A percentile compares a stretch with the other conserved stretches of the same genome.
Evolutionary conservation across 2,329 filamentous ascomycete species (phyloP).

Genomic region (Pseudofabraea citricarpa): DNA sequence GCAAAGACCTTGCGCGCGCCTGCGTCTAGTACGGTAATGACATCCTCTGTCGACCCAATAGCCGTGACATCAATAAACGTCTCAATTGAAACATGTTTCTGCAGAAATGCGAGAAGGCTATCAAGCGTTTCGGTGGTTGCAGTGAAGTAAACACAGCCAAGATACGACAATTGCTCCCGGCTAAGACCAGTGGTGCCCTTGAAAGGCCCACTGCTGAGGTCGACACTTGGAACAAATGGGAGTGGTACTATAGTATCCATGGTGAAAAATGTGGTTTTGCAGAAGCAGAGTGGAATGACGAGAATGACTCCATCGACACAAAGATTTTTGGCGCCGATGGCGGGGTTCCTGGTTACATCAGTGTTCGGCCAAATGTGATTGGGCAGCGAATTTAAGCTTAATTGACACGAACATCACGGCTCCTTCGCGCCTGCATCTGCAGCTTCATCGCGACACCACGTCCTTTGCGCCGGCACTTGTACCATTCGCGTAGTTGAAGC

Average conservation of each 20-base stretch:
- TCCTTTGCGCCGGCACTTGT: no score
- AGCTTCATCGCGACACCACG: no score
- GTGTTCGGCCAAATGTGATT: background rate
- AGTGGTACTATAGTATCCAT: constrained; percentile 64
- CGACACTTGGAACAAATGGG: constrained; percentile 57
- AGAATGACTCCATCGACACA: constrained; percentile 6
- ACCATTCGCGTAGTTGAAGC: background rate
- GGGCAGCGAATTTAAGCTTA: background rate
- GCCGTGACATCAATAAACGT: constrained; percentile 74
- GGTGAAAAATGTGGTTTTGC: constrained; percentile 12
- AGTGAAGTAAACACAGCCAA: constrained; percentile 55
- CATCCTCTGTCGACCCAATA: constrained; percentile 64
- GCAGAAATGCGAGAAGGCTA: constrained; percentile 36
- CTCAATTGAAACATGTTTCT: constrained; percentile 45
- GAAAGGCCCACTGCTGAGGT: constrained; percentile 42
- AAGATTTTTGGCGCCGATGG: constrained; percentile 7
- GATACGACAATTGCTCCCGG: constrained; percentile 51
- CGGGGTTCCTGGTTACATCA: background rate
- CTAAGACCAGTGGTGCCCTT: constrained; percentile 47
- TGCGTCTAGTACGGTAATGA: constrained; percentile 76
- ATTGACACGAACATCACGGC: background rate
- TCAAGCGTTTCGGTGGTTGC: constrained; percentile 32
- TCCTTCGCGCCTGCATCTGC: background rate
- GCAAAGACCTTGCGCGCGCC: constrained; percentile 86
- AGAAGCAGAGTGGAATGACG: constrained; percentile 1